Conservation (phyloP, 2,329 filamentous ascomycete genomes). For the Claviceps purpurea region DNA sequence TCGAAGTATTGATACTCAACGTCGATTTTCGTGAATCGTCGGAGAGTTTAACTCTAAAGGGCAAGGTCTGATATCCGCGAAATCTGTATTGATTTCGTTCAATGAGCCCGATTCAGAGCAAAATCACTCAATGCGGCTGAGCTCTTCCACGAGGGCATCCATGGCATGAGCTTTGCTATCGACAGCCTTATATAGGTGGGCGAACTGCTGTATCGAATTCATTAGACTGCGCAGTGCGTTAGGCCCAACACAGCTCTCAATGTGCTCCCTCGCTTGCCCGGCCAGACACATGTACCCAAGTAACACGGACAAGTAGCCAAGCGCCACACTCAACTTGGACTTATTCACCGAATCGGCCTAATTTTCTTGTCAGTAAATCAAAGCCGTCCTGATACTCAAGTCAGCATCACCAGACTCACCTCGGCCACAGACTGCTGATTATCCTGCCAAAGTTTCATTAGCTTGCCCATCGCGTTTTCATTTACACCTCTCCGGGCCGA, state of each 20-base stretch:
- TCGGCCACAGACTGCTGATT: constrained; percentile 52
- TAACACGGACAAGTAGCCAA: constrained; percentile 76
- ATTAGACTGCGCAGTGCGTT: constrained; percentile 32
- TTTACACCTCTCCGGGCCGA: constrained; percentile 35
- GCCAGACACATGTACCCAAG: constrained; percentile 66
- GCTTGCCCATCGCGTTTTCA: constrained; percentile 35
- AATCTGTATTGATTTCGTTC: neutral
- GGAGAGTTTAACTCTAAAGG: neutral
- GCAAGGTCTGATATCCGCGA: neutral
- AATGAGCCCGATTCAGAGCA: neutral
- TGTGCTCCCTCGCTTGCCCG: constrained; percentile 27
- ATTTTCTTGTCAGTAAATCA: neutral
- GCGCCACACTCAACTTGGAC: constrained; percentile 65
- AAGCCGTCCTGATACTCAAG: neutral
- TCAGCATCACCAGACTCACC: constrained; percentile 36
- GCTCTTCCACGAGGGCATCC: constrained; percentile 24
- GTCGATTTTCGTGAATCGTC: neutral
- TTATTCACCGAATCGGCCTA: constrained; percentile 61
- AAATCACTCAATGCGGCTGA: constrained; percentile 11
- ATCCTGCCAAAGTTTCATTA: constrained; percentile 54
- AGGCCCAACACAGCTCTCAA: constrained; percentile 28
- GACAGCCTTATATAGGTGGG: constrained; percentile 35
- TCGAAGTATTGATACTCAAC: constrained; percentile 1
- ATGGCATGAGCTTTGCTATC: constrained; percentile 29
- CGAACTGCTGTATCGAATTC: constrained; percentile 41